Conservation (phyloP, 148 eudicot species). For the Vaccinium corymbosum region DNA sequence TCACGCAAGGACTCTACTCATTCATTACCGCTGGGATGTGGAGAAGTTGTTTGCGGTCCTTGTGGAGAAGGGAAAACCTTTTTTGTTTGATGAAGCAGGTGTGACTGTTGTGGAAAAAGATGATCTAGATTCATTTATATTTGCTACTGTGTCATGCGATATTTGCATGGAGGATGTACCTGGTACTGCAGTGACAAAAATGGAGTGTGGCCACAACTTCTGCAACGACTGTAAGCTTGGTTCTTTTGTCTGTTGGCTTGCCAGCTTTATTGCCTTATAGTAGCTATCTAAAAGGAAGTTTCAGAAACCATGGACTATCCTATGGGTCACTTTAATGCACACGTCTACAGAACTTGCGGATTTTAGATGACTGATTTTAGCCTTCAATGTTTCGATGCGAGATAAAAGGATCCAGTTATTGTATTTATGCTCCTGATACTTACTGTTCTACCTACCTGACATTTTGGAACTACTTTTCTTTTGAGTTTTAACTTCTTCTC, state of each 20-base stretch:
- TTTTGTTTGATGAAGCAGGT: constrained; percentile 63
- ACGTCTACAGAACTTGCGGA: neutral
- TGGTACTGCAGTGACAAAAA: constrained; percentile 38
- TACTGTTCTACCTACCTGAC: neutral
- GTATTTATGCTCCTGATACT: neutral
- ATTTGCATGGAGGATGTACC: constrained; percentile 62
- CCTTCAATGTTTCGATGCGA: neutral
- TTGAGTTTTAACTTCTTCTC: neutral
- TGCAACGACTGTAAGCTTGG: constrained; percentile 62
- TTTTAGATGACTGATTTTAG: neutral
- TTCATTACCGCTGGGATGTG: constrained; percentile 70
- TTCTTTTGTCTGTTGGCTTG: neutral
- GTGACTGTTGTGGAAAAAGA: constrained; percentile 29
- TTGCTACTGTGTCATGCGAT: constrained; percentile 37
- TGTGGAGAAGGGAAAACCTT: constrained; percentile 53
- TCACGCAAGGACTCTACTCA: constrained; percentile 68
- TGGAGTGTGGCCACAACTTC: constrained; percentile 76
- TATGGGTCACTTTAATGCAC: neutral
- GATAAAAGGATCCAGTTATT: neutral
- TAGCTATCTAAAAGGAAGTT: neutral
- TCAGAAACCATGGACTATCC: neutral
- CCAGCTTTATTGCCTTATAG: neutral
- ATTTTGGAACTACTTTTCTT: neutral
- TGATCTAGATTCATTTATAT: constrained; percentile 21
- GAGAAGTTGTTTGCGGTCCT: constrained; percentile 49